These are phyloP conservation scores for Phytopythium cucurbitacearum DNA, from an alignment of 352 stramenopile species.

Conservation along the genomic window DNA sequence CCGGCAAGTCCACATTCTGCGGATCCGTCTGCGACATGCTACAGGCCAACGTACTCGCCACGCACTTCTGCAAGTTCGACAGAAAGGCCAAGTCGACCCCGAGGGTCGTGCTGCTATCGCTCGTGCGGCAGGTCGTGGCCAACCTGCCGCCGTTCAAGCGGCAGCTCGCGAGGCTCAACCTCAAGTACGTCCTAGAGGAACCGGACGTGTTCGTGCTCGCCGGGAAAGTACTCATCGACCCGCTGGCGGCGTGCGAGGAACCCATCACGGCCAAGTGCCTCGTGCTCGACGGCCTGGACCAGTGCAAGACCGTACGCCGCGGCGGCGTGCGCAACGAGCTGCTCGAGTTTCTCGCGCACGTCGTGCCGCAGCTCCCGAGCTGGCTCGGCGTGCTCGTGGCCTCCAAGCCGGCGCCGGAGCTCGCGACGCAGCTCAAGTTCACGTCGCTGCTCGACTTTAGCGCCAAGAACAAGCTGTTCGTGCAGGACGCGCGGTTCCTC, in stretches of 20 bases:
- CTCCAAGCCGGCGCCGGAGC: slow-evolving; percentile 59
- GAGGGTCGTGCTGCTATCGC: slow-evolving; percentile 69
- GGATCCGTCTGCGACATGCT: slow-evolving; percentile 51
- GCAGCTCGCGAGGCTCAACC: slow-evolving; percentile 75
- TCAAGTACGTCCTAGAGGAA: slow-evolving; percentile 80
- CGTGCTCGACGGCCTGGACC: slow-evolving; percentile 71
- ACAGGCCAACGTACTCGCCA: slow-evolving; percentile 46
- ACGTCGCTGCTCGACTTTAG: slow-evolving; percentile 77
- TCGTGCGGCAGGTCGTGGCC: slow-evolving; percentile 77
- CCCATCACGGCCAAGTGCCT: slow-evolving; percentile 58
- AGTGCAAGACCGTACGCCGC: slow-evolving; percentile 36
- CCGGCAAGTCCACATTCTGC: slow-evolving; percentile 65
- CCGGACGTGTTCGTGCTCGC: slow-evolving; percentile 61
- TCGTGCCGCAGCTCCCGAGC: slow-evolving; percentile 54
- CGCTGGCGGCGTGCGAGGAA: slow-evolving; percentile 61
- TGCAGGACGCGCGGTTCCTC: slow-evolving; percentile 47
- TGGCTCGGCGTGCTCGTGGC: slow-evolving; percentile 74
- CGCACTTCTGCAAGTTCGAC: slow-evolving; percentile 79
- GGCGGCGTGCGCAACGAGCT: slow-evolving; percentile 41
- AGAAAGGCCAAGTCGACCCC: slow-evolving; percentile 64
- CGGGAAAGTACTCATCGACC: slow-evolving; percentile 72
- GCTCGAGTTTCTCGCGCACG: slow-evolving; percentile 55
- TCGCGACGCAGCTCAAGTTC: slow-evolving; percentile 53
- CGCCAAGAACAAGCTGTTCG: slow-evolving; percentile 47
- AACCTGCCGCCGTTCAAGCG: slow-evolving; percentile 73